A percentile compares a stretch with the other conserved stretches of the same genome.
Conservation (phyloP, 2,329 filamentous ascomycete genomes). For the Trichoderma oligosporum region DNA sequence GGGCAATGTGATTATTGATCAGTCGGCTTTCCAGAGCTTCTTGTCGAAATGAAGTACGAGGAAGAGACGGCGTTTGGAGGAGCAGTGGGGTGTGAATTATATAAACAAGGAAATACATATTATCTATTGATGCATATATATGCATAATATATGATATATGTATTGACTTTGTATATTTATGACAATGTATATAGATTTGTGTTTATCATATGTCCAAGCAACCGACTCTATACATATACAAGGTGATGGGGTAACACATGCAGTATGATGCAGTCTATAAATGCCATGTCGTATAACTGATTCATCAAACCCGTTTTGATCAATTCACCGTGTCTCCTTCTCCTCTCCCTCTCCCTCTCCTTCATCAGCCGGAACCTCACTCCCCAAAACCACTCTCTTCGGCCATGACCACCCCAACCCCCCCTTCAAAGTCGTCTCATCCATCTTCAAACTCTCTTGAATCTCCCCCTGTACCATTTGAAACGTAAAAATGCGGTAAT, state of each 20-base stretch:
- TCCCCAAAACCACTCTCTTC: conserved; percentile 38
- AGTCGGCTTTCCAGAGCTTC: conserved; percentile 92
- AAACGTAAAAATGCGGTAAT: conserved; percentile 62
- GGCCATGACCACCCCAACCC: conserved; percentile 37
- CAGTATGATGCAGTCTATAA: conserved; percentile 43
- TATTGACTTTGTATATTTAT: neutral
- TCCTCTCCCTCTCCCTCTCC: neutral
- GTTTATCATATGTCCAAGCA: too few species aligned
- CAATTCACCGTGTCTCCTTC: neutral
- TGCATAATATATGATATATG: too few species aligned
- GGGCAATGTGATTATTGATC: conserved; percentile 93
- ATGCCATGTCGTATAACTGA: too few species aligned
- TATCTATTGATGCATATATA: too few species aligned
- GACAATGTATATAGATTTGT: neutral
- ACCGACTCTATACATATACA: too few species aligned
- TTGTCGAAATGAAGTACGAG: conserved; percentile 57
- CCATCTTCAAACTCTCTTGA: conserved; percentile 40
- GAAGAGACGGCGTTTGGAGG: too few species aligned
- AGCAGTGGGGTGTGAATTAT: too few species aligned
- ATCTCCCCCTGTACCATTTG: conserved; percentile 26
- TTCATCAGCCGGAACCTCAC: conserved; percentile 36
- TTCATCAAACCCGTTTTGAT: neutral
- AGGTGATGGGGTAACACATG: too few species aligned
- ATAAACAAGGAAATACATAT: too few species aligned
- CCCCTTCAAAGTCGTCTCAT: conserved; percentile 37